These are phyloP conservation scores for Ceriops tagal DNA, from an alignment of 345 rosid genomes.

Conservation along the genomic window DNA sequence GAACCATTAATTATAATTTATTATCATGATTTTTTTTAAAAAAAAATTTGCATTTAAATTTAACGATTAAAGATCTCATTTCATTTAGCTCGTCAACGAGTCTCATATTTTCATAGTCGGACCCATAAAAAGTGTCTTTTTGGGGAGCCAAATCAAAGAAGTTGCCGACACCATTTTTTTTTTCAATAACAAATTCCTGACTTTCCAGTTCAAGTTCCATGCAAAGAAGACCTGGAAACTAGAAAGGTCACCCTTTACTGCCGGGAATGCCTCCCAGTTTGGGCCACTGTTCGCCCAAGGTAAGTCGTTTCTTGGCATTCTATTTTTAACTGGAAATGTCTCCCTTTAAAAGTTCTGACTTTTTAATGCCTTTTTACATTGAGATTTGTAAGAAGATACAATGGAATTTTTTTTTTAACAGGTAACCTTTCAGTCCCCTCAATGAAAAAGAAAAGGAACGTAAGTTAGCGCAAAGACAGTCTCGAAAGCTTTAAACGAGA, in stretches of 20 bases:
- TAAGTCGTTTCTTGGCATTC: background rate
- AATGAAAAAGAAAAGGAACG: background rate
- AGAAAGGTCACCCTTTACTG: background rate
- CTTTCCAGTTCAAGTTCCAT: background rate
- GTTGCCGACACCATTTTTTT: background rate
- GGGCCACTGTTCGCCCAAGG: background rate
- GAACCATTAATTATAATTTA: too few species aligned
- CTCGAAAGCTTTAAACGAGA: background rate
- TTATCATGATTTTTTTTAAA: too few species aligned
- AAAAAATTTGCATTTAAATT: too few species aligned
- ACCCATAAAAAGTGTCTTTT: too few species aligned
- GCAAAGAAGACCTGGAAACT: background rate
- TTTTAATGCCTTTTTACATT: background rate
- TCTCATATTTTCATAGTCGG: too few species aligned
- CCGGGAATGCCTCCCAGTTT: background rate
- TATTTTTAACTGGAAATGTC: too few species aligned
- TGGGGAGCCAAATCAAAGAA: background rate
- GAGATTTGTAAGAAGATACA: background rate
- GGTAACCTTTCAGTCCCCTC: background rate
- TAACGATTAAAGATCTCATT: too few species aligned
- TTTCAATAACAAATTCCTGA: background rate
- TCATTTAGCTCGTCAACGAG: too few species aligned
- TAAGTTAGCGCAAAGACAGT: slow-evolving; percentile 5
- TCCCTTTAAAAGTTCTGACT: background rate
- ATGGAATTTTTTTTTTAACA: background rate